phyloP scores from a whole-genome alignment of 495 filamentous ascomycete genomes.

The Podospora australis region DNA sequence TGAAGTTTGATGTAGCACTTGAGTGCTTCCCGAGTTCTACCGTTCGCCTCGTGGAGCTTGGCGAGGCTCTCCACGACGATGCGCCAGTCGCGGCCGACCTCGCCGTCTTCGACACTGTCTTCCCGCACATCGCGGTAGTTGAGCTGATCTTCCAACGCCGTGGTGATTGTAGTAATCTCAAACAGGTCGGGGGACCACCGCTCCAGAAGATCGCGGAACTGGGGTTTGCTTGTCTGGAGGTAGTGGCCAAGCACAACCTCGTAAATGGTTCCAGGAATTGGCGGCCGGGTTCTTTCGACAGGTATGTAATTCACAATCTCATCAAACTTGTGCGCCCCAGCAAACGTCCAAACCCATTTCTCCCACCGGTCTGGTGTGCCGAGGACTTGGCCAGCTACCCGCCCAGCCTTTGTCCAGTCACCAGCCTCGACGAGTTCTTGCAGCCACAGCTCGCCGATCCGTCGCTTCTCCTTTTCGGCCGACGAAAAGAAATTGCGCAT shows the following conservation, averaged over 20 bases:
- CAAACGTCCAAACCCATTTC: conserved; percentile 88
- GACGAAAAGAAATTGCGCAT: conserved; percentile 51
- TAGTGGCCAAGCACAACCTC: conserved; percentile 84
- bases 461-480: conserved; percentile 81
- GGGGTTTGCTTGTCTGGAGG: conserved; percentile 58
- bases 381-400: conserved; percentile 72
- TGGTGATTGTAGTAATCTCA: conserved; percentile 60
- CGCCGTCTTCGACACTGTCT: conserved; percentile 60
- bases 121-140: conserved; percentile 58
- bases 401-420: conserved; percentile 72
- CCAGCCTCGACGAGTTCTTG: conserved; percentile 66
- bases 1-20: conserved; percentile 83
- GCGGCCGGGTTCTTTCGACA: conserved; percentile 61
- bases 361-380: conserved; percentile 80
- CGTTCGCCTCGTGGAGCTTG: conserved; percentile 71
- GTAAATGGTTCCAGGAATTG: conserved; percentile 76
- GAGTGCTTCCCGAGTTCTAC: conserved; percentile 74
- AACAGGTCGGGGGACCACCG: conserved; percentile 82
- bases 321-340: conserved; percentile 73
- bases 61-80: conserved; percentile 77
- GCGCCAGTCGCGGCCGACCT: conserved; percentile 69
- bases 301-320: conserved; percentile 86
- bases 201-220: conserved; percentile 72
- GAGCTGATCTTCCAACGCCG: conserved; percentile 67
- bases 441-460: conserved; percentile 89